These are phyloP conservation scores for Fusarium euwallaceae DNA, from an alignment of 2,329 filamentous ascomycete genomes.

Conservation along the genomic window DNA sequence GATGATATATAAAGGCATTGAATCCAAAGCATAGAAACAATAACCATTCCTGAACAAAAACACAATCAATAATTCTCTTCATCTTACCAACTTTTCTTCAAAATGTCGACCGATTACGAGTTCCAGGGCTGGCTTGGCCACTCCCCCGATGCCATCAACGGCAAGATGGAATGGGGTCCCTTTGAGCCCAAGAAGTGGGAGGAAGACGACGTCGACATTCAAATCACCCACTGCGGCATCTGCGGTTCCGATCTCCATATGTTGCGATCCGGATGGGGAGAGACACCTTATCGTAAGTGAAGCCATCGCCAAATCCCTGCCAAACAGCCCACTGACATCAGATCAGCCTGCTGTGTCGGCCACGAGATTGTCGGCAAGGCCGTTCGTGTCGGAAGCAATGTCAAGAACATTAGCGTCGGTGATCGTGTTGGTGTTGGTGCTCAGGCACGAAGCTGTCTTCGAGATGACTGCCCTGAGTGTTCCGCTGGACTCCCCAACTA, in stretches of 20 bases:
- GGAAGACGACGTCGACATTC: conserved; percentile 74
- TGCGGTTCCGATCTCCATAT: conserved; percentile 72
- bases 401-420: conserved; percentile 66
- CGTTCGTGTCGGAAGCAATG: conserved; percentile 64
- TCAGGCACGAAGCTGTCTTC: conserved; percentile 67
- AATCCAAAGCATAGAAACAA: not conserved
- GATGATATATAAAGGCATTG: not conserved
- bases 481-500: conserved; percentile 56
- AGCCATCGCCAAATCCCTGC: not conserved
- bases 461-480: conserved; percentile 58
- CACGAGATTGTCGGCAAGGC: conserved; percentile 75
- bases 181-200: conserved; percentile 74
- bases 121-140: conserved; percentile 67
- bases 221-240: conserved; percentile 74
- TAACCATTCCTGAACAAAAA: not conserved
- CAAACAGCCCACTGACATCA: conserved; percentile 24
- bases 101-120: conserved; percentile 56
- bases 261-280: conserved; percentile 65
- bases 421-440: conserved; percentile 75
- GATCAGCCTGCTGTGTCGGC: conserved; percentile 66
- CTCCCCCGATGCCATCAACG: conserved; percentile 55
- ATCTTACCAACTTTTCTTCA: conserved; percentile 13
- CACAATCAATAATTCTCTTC: not conserved
- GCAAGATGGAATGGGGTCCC: conserved; percentile 65
- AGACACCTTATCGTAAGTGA: conserved; percentile 55